These are phyloP conservation scores for Populus davidiana DNA, from an alignment of 345 rosid genomes.

Conservation along the genomic window DNA sequence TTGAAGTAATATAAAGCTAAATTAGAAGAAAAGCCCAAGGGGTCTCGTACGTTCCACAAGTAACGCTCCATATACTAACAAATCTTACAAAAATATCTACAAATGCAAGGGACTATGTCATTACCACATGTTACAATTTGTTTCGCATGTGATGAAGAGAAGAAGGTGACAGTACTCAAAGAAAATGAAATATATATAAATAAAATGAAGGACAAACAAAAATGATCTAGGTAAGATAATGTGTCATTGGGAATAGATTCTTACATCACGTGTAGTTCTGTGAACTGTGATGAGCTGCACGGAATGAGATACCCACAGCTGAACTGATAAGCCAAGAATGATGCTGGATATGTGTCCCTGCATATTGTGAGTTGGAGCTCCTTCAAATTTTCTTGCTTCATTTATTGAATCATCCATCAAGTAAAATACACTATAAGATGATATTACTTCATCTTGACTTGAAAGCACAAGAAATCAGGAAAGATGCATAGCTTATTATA, in stretches of 20 bases:
- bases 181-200: not conserved
- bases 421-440: not conserved
- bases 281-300: not conserved
- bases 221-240: not conserved
- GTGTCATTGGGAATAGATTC: not conserved
- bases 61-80: not conserved
- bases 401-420: not conserved
- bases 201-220: not conserved
- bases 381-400: not conserved
- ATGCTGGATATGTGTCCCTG: not conserved
- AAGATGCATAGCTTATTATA: not conserved
- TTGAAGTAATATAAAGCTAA: not conserved
- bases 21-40: not conserved
- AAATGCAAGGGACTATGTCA: not conserved
- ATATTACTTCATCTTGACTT: not conserved
- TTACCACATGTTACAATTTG: not conserved
- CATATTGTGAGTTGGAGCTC: not conserved
- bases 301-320: not conserved
- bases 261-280: not conserved
- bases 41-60: not conserved
- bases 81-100: not conserved
- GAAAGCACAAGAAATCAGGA: not conserved
- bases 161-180: not conserved
- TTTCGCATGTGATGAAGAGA: not conserved
- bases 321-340: not conserved